Evolutionary conservation across 441 rosid genomes (phyloP).

Genomic region (Erodium texanum): DNA sequence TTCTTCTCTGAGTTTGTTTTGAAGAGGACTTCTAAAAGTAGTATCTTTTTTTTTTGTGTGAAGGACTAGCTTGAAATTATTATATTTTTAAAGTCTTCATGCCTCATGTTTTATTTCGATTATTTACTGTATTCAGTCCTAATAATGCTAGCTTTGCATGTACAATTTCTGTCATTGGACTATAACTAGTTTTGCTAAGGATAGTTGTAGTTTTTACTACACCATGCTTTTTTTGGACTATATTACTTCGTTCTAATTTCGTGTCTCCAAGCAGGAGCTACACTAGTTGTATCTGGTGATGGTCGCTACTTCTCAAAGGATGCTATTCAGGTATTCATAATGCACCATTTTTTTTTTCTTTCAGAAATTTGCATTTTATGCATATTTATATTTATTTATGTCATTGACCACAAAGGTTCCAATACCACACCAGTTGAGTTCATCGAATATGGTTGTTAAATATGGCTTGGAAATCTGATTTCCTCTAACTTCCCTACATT

Average conservation of each 20-base stretch:
- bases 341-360: slow-evolving; percentile 10
- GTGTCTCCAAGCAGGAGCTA: slow-evolving; percentile 52
- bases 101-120: too few species aligned
- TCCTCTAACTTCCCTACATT: not conserved
- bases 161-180: too few species aligned
- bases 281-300: slow-evolving; percentile 98
- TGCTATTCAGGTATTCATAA: slow-evolving; percentile 68
- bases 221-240: not conserved
- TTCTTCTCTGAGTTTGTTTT: too few species aligned
- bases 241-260: slow-evolving; percentile 4
- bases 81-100: too few species aligned
- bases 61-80: not conserved
- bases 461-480: not conserved
- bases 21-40: not conserved
- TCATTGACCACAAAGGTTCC: not conserved
- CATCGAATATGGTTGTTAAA: not conserved
- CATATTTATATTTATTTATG: not conserved
- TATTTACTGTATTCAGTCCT: too few species aligned
- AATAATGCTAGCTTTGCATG: too few species aligned
- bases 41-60: not conserved
- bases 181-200: too few species aligned
- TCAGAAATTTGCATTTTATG: not conserved
- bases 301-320: slow-evolving; percentile 92
- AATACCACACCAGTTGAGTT: not conserved
- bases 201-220: not conserved